A percentile compares a stretch with the other conserved stretches of the same genome.
phyloP scores from a whole-genome alignment of 345 rosid genomes.

The Brassica nigra region DNA sequence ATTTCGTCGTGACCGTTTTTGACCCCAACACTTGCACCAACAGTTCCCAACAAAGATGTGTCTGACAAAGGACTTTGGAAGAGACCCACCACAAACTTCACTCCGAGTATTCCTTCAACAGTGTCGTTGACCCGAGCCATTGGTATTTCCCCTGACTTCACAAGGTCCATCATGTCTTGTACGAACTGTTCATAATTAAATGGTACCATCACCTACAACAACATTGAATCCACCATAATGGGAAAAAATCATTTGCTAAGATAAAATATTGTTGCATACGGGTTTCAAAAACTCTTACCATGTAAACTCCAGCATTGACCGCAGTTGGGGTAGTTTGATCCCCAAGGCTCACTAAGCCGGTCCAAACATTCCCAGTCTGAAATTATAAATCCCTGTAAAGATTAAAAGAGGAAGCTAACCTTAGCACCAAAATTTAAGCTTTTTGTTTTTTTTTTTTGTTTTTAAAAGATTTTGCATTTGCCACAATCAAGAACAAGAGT shows the following conservation, averaged over 20 bases:
- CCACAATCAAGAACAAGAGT: neutral
- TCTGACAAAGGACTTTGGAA: slow-evolving; percentile 76
- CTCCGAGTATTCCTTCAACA: slow-evolving; percentile 84
- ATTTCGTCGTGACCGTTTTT: too few relatives aligned
- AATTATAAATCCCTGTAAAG: slow-evolving; percentile 66
- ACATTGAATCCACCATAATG: neutral
- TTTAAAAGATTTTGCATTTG: neutral
- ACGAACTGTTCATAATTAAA: slow-evolving; percentile 50
- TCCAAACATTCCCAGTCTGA: slow-evolving; percentile 91
- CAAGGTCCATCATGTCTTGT: slow-evolving; percentile 55
- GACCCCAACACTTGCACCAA: slow-evolving; percentile 61
- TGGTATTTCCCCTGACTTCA: slow-evolving; percentile 70
- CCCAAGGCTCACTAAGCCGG: slow-evolving; percentile 60
- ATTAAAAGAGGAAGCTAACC: neutral
- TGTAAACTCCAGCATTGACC: slow-evolving; percentile 84
- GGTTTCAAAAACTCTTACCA: slow-evolving; percentile 49
- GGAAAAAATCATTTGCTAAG: slow-evolving; percentile 9
- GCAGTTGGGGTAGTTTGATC: slow-evolving; percentile 72
- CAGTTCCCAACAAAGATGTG: slow-evolving; percentile 57
- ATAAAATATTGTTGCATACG: neutral
- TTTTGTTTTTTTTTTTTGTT: neutral
- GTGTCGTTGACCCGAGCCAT: slow-evolving; percentile 77
- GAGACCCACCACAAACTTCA: slow-evolving; percentile 79
- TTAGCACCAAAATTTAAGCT: neutral
- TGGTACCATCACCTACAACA: slow-evolving; percentile 65